Percentiles rank a stretch among this genome's conserved stretches.
Evolutionary conservation across 2,329 filamentous ascomycete genomes (phyloP).

Genomic region (Trichothecium roseum): DNA sequence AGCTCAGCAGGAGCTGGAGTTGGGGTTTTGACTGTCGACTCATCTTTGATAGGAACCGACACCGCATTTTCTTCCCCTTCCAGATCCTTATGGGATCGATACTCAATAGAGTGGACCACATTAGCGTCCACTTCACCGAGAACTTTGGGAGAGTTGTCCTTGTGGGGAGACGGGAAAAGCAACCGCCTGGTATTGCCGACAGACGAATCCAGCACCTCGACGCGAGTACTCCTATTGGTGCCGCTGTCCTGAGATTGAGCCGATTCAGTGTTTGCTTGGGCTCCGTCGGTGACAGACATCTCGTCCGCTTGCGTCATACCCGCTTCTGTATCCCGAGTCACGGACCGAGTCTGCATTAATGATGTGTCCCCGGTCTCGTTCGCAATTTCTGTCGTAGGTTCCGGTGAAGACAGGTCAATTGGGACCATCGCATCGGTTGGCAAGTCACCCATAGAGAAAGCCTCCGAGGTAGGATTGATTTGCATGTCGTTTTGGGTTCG

Average conservation of each 20-base stretch:
- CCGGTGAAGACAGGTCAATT: slow-evolving; percentile 18
- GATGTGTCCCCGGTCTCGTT: too few species aligned
- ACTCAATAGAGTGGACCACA: slow-evolving; percentile 30
- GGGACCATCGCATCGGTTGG: slow-evolving; percentile 43
- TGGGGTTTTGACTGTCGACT: slow-evolving; percentile 29
- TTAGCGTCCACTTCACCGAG: slow-evolving; percentile 49
- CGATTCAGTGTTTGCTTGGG: slow-evolving; percentile 18
- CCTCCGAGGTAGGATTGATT: slow-evolving; percentile 40
- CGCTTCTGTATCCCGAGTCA: background rate
- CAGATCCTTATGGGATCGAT: slow-evolving; percentile 22
- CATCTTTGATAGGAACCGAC: slow-evolving; percentile 30
- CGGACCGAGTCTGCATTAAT: too few species aligned
- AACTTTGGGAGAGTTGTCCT: slow-evolving; percentile 50
- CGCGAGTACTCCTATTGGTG: slow-evolving; percentile 23
- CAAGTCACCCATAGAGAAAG: slow-evolving; percentile 22
- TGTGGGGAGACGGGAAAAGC: slow-evolving; percentile 67
- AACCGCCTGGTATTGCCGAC: slow-evolving; percentile 54
- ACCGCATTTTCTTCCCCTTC: slow-evolving; percentile 31
- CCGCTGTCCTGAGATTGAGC: slow-evolving; percentile 46
- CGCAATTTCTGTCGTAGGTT: slow-evolving; percentile 4
- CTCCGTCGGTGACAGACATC: background rate
- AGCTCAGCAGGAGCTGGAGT: slow-evolving; percentile 34
- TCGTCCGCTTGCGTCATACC: background rate
- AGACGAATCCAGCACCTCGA: slow-evolving; percentile 29
- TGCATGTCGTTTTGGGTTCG: slow-evolving; percentile 36